phyloP scores from a whole-genome alignment of 2,329 filamentous ascomycete species.

The Colletotrichum sp. region DNA sequence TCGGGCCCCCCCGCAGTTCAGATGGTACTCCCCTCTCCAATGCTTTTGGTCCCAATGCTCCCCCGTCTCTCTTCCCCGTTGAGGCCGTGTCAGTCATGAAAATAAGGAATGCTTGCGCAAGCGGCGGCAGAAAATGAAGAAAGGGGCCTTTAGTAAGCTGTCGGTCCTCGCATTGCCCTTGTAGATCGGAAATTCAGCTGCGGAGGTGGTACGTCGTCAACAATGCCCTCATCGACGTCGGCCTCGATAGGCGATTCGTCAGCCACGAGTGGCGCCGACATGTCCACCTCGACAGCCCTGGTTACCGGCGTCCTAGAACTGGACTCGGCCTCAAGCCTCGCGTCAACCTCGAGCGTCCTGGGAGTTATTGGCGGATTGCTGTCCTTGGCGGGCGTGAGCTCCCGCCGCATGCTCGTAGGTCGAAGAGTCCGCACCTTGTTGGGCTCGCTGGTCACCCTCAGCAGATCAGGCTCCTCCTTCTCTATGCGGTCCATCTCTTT shows the following conservation, averaged over 20 bases:
- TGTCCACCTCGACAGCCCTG: conserved; percentile 6
- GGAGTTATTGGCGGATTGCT: conserved; percentile 12
- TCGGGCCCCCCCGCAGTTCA: neutral
- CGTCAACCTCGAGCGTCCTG: conserved; percentile 36
- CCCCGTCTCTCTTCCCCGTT: neutral
- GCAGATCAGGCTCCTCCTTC: conserved; percentile 54
- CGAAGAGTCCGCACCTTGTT: conserved; percentile 53
- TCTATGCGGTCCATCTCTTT: conserved; percentile 63
- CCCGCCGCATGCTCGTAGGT: conserved; percentile 58
- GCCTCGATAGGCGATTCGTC: conserved; percentile 22
- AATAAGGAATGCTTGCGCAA: neutral
- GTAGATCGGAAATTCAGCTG: conserved; percentile 49
- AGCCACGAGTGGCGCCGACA: conserved; percentile 15
- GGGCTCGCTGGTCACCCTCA: conserved; percentile 41
- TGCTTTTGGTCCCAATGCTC: conserved; percentile 2
- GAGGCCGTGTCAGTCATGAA: conserved; percentile 19
- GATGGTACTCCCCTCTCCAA: neutral
- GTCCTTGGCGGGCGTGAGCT: conserved; percentile 33
- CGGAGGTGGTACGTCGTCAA: conserved; percentile 39
- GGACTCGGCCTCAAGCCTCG: conserved; percentile 23
- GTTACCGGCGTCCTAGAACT: neutral
- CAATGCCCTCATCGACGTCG: conserved; percentile 46
- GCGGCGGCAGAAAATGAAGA: neutral
- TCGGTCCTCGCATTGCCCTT: conserved; percentile 35
- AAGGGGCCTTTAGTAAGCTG: neutral